Evolutionary conservation across 2,329 filamentous ascomycete species (phyloP), one percentile per base, ranked within the genome.

Genomic region (Colletotrichum horii): DNA sequence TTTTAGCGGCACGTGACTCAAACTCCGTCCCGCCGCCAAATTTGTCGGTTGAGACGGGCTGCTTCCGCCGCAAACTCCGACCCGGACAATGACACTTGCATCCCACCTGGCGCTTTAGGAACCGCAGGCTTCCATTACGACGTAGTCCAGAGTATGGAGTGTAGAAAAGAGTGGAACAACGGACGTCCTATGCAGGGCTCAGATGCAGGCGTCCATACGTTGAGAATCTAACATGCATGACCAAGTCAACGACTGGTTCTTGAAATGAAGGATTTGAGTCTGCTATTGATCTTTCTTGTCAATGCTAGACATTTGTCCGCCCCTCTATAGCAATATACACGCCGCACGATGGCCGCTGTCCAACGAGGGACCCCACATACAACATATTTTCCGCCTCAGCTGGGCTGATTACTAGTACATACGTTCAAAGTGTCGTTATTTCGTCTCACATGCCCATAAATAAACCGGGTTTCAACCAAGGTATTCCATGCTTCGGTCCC

Each of bases 1-100:
- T 43, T 68, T 75, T 75, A 58, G 70, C 70, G 73, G 38, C 73
- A 72, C 73, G 73, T 75, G 69, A 73, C 61, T 22, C 64, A 73
- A 75, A 64, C 62, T 75, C 73, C 62, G 69, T 58, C 48, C 62
- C 55, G 34, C 66, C 12, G 58, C 26, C 38, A 30, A 24, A 32
- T 24, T 38, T 26, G 28, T 61, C 70, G 52, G 65, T 43, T 70
- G 56, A 28, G 60, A 71, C 68, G 58, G 58, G 43, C 58, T 34
- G 48, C 38, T 74, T 48, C 61, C 62, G 62, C 73, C 70, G 73
- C 32, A 75, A 75, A 75, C 62, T 72, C 73, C 73, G 73, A 61
- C 30, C 43, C 43, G 43, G 43, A 14, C 43, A 52, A 72, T 67
- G 56, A 66, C 72, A 43, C 70, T 19, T 75, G 22, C 19, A 61